A percentile compares a stretch with the other conserved stretches of the same genome.
These are phyloP conservation scores for Macrophomina tecta DNA, from an alignment of 2,329 filamentous ascomycete genomes.

Conservation along the genomic window DNA sequence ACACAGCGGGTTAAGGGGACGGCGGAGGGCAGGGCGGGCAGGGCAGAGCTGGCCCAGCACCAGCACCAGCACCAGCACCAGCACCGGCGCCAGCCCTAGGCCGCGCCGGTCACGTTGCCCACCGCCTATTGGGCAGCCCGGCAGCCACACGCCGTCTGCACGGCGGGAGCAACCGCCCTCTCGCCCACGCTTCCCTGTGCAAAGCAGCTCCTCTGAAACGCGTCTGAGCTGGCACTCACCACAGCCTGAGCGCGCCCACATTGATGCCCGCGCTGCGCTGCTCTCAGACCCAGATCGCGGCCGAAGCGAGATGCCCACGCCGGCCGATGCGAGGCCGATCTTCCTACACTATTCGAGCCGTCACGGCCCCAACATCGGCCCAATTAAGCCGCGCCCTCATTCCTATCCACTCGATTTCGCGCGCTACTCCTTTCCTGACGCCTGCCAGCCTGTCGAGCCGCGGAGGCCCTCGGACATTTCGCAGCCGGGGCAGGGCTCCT, in stretches of 20 bases:
- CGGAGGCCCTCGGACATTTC: background rate
- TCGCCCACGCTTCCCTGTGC: constrained; percentile 5
- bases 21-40: too few species aligned
- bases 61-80: background rate
- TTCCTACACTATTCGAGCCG: background rate
- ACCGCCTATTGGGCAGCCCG: too few species aligned
- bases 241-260: background rate
- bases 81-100: background rate
- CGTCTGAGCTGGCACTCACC: constrained; percentile 15
- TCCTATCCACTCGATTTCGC: constrained; percentile 4
- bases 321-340: constrained; percentile 3
- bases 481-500: background rate
- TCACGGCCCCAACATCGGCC: constrained; percentile 8
- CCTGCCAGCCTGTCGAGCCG: background rate
- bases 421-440: background rate
- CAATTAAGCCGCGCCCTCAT: constrained; percentile 7
- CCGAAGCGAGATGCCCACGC: constrained; percentile 16
- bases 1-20: constrained; percentile 18
- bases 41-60: background rate
- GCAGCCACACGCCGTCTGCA: too few species aligned
- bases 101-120: background rate
- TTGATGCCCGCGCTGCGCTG: background rate
- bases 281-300: constrained; percentile 13
- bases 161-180: constrained; percentile 4
- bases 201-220: background rate